Evolutionary conservation across 2,329 filamentous ascomycete genomes (phyloP), one percentile per base, ranked within the genome.

Genomic region (Aspergillus bombycis): DNA sequence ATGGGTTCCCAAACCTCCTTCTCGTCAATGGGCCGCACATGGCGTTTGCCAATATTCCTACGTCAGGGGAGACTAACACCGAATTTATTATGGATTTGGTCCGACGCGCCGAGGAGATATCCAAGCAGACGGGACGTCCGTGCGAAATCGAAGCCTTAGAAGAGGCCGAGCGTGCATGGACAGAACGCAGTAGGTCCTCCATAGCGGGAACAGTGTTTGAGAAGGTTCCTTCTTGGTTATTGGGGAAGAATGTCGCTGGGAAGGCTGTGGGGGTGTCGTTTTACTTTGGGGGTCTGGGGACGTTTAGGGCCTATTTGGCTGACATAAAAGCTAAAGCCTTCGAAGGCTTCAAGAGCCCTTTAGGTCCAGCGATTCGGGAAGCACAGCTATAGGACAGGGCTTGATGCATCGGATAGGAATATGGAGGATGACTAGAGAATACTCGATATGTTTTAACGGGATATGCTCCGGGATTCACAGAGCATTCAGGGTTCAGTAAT

Each of bases 1-100:
- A 74, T 1, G 70, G 75, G 0, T 83, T 81, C 61, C 82, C 82
- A 0, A 83, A 83, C 63, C 69, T 84, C 62, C 79, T 83, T 65
- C 77, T 79, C 69, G 68, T 81, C 14, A 60, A 66, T 4, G 80
- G 80, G 0, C 80, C 80, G 0, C 70, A 78, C 41, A 72, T 72
- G 9, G 75, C 74, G 0, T 78, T 79, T 58, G 66, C 67, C 9
- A 80, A 78, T 53, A 60, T 73, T 14, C 77, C 75, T 16, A 69
- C 71, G 0, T 62, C 69, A 1, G 68, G 76, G 23, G 78, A 80
- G 60, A 60, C 61, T 1, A 70, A 75, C 14, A 74, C 76, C 1
- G 72, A 77, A 1, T 62, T 62, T 19, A 55, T 63, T 11, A 41
- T 54, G 19, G 52, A 63, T 14, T 19, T 61, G 1, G 62, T 65